Evolutionary conservation across 1,284 basidiomycete genomes (phyloP), one percentile per base, ranked within the genome.

Genomic region (Boletus holoroseus): DNA sequence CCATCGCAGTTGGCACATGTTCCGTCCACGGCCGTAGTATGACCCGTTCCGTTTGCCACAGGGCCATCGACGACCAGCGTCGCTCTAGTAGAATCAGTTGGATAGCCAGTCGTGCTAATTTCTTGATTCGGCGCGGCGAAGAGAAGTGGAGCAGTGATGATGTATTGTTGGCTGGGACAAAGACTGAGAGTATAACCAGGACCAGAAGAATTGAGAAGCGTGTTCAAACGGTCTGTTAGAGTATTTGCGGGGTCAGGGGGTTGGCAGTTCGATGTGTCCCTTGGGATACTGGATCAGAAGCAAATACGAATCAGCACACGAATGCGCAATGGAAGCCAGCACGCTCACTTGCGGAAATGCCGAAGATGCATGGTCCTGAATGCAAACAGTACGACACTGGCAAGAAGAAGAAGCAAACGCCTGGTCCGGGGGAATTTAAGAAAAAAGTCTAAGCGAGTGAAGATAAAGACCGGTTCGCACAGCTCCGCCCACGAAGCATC

Each of bases 81-180:
- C 1, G 82, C 82, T 41, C 82, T 71, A 3, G 68, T 68, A 34
- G 69, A 65, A n/a, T 71, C 79, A 0, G 75, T 79, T 0, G 89
- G 89, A 56, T 89, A 87, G 12, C 85, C 86, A 5, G 74, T 62
- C 0, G 89, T 91, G 57, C 80, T 86, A 41, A 91, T 90, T 68
- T 91, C 89, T 68, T 91, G 83, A 58, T 81, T 71, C 0, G 78
- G 73, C 7, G 79, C 76, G 2, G 80, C 73, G 60, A 89, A 90
- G 16, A 74, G 68, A 49, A 91, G 74, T 2, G 85, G 79, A 1
- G 79, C 76, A 39, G 77, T 73, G 51, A 91, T 77, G 51, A 75
- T 55, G 61, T 91, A 91, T 45, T 76, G 70, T 45, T 76, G 68
- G 39, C 72, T 68, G 1, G 81, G 79, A 64, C 89, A 92, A 4